Base-by-base conservation (phyloP, 192 early-diverging fungal genomes). In the Coemansia sp. region DNA sequence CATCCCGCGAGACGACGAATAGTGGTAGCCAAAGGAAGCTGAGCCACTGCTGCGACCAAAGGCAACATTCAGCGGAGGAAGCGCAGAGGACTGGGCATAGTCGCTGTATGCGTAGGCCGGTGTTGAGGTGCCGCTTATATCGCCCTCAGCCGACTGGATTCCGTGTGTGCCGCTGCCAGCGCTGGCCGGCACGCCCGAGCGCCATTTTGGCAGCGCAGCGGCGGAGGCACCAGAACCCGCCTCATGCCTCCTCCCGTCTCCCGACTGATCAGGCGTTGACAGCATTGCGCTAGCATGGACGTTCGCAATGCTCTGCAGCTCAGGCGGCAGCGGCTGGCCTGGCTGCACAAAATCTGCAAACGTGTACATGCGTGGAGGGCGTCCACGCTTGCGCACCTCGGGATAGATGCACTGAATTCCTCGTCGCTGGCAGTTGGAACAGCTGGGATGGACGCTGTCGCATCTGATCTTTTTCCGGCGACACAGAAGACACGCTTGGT, bases 331-430 rank as follows among this genome's bases (percentile, higher is more conserved):
- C 42, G 81, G 75, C 64, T 83, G 81, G 40, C 76, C 81, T 0
- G 81, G 72, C 43, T 64, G 49, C 5, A 69, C 81, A 78, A 83
- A 75, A 50, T 77, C 81, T 12, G 81, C 81, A 67, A 83, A 83
- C 54, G 81, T 83, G 64, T 83, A 83, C 65, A 68, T 75, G n/a
- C 81, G 75, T 12, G 76, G 76, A 45, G 81, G 81, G 10, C 81
- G 71, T 12, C 81, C 81, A 5, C 81, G 68, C 63, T 78, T 77
- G 60, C 76, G 71, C 14, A 78, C 71, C 53, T 83, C 81, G 12
- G 81, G 81, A 48, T 84, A 84, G 5, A 84, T 77, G 61, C 83
- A 84, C 49, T 71, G 71, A 55, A 84, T 81, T 13, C 78, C 83
- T 50, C 83, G 68, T 41, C 71, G 74, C 55, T 72, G 63, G 67